A percentile compares a stretch with the other conserved stretches of the same genome.
These are phyloP conservation scores for Beauveria rudraprayagi DNA, from an alignment of 2,329 filamentous ascomycete species.

Conservation along the genomic window DNA sequence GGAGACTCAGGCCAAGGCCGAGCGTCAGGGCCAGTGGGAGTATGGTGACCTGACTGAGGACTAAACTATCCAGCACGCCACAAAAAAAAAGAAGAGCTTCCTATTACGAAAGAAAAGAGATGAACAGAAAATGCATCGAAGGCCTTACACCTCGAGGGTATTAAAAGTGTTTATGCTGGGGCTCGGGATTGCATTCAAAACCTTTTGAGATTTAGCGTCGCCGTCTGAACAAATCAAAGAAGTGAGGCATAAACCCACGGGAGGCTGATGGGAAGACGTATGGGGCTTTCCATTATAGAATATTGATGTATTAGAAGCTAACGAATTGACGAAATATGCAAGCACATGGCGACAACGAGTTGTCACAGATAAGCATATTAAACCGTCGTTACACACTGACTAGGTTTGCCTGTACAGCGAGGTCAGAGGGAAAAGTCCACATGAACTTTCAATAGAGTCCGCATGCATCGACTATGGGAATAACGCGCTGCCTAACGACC, in stretches of 20 bases:
- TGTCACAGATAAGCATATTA: background rate
- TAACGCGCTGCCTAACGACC: too few relatives aligned
- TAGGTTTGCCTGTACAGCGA: too few relatives aligned
- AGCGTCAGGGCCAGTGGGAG: slow-evolving; percentile 89
- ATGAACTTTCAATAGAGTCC: too few relatives aligned
- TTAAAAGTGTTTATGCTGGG: background rate
- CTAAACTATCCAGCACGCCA: slow-evolving; percentile 30
- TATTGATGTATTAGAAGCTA: background rate
- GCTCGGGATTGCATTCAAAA: background rate
- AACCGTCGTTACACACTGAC: background rate
- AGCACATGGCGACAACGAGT: background rate
- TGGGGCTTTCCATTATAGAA: background rate
- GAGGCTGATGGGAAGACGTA: background rate
- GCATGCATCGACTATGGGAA: too few relatives aligned
- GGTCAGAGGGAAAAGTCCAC: background rate
- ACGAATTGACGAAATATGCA: background rate
- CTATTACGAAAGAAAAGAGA: background rate
- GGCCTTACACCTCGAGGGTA: background rate
- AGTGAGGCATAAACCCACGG: background rate
- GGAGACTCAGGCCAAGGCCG: slow-evolving; percentile 70
- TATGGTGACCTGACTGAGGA: slow-evolving; percentile 95
- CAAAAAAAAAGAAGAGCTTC: too few relatives aligned
- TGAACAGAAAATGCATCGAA: background rate
- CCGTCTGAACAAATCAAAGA: background rate
- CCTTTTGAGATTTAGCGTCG: background rate